phyloP scores from a whole-genome alignment of 1,284 basidiomycete species.

The Inonotus hispidus region DNA sequence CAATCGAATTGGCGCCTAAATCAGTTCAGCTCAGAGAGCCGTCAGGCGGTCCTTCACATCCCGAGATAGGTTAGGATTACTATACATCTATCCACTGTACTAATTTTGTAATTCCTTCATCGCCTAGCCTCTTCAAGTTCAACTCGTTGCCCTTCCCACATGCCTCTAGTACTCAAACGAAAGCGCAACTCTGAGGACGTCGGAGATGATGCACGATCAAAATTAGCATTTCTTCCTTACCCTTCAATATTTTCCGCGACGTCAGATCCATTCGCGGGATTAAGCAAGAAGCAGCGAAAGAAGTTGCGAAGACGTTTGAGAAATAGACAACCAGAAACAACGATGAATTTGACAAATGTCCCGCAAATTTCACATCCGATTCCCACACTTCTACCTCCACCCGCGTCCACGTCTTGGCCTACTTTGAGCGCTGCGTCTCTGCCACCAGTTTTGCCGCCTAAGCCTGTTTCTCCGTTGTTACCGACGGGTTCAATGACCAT shows the following conservation, averaged over 20 bases:
- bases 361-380: no score
- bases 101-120: not conserved
- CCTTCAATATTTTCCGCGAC: not conserved
- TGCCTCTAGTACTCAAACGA: not conserved
- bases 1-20: not conserved
- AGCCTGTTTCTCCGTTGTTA: not conserved
- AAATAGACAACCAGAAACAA: not conserved
- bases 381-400: no score
- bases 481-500: not conserved
- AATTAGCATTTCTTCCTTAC: not conserved
- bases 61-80: not conserved
- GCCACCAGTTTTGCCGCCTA: not conserved
- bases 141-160: not conserved
- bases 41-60: not conserved
- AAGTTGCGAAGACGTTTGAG: not conserved
- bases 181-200: not conserved
- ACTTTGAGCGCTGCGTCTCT: no score
- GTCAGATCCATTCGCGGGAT: not conserved
- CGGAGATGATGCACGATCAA: not conserved
- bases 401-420: no score
- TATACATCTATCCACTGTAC: not conserved
- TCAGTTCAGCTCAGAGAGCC: not conserved
- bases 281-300: not conserved
- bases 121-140: not conserved
- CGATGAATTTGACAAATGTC: not conserved